phyloP scores from a whole-genome alignment of 2,329 filamentous ascomycete species.

The Plenodomus biglobosus region DNA sequence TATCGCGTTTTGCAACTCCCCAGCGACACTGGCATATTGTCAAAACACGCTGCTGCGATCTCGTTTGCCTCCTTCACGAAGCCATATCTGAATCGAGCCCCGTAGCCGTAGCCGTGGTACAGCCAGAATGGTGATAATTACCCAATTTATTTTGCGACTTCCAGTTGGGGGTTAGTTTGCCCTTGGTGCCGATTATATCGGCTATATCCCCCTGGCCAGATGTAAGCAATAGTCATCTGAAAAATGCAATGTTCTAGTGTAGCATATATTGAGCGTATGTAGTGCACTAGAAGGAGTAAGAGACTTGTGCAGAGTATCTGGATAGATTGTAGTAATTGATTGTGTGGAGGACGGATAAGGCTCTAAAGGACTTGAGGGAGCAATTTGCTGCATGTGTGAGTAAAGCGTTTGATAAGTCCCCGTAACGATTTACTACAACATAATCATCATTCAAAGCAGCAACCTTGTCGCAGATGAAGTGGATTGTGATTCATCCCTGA shows the following conservation, averaged over 20 bases:
- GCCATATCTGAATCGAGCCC: constrained; percentile 45
- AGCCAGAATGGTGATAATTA: constrained; percentile 34
- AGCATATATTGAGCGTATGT: constrained; percentile 35
- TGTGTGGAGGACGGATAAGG: constrained; percentile 34
- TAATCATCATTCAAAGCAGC: too few relatives aligned
- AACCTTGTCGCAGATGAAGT: too few relatives aligned
- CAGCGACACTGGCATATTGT: constrained; percentile 42
- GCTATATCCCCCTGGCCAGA: constrained; percentile 61
- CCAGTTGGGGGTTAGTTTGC: constrained; percentile 56
- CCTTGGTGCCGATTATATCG: constrained; percentile 67
- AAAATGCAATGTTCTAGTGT: constrained; percentile 36
- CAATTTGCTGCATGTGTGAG: constrained; percentile 26
- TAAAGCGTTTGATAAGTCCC: background rate
- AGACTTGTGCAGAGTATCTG: constrained; percentile 33
- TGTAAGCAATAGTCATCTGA: constrained; percentile 30
- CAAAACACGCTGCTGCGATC: constrained; percentile 43
- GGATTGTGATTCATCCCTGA: too few relatives aligned
- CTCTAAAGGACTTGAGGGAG: constrained; percentile 24
- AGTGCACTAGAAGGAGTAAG: constrained; percentile 26
- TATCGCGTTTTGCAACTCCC: constrained; percentile 38
- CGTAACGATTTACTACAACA: background rate
- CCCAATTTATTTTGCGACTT: constrained; percentile 40
- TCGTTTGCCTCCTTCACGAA: constrained; percentile 47
- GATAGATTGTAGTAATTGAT: constrained; percentile 23
- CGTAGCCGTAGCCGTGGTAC: constrained; percentile 46